Percentiles rank a stretch among this genome's conserved stretches.
phyloP scores from a whole-genome alignment of 805 yeast species.

The Wickerhamomyces subpelliculosus region DNA sequence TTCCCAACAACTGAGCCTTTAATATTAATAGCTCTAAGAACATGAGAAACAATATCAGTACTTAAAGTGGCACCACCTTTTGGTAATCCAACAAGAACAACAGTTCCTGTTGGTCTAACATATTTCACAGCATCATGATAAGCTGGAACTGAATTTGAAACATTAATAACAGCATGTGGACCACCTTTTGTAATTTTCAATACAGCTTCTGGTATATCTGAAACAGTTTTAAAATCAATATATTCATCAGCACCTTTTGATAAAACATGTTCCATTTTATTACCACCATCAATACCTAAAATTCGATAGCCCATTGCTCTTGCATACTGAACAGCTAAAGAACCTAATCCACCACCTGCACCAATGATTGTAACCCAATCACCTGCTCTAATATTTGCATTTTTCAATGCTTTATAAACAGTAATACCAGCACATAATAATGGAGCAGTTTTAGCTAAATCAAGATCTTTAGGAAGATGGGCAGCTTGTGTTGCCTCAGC shows the following conservation, averaged over 20 bases:
- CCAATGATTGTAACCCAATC: constrained; percentile 70
- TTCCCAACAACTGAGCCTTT: constrained; percentile 85
- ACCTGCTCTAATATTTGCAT: constrained; percentile 59
- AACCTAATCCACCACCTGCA: constrained; percentile 73
- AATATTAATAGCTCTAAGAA: constrained; percentile 63
- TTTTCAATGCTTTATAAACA: constrained; percentile 83
- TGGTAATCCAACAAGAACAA: constrained; percentile 69
- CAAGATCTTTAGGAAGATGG: constrained; percentile 61
- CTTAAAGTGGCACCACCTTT: constrained; percentile 45
- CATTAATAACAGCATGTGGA: constrained; percentile 66
- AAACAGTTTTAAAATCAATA: constrained; percentile 48
- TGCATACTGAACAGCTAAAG: constrained; percentile 66
- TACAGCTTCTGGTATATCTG: constrained; percentile 48
- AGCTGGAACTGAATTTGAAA: constrained; percentile 61
- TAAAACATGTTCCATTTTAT: constrained; percentile 44
- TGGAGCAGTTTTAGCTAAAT: constrained; percentile 71
- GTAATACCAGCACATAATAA: constrained; percentile 88
- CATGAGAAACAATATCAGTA: constrained; percentile 63
- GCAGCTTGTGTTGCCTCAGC: constrained; percentile 88
- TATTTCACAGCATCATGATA: constrained; percentile 51
- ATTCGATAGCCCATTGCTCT: constrained; percentile 67
- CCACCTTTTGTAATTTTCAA: constrained; percentile 58
- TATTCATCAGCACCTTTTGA: constrained; percentile 55
- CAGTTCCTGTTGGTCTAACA: constrained; percentile 59
- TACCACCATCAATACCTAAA: constrained; percentile 61